Evolutionary conservation across 2,329 filamentous ascomycete species (phyloP), one percentile per base, ranked within the genome.

Genomic region (Coniella lustricola): DNA sequence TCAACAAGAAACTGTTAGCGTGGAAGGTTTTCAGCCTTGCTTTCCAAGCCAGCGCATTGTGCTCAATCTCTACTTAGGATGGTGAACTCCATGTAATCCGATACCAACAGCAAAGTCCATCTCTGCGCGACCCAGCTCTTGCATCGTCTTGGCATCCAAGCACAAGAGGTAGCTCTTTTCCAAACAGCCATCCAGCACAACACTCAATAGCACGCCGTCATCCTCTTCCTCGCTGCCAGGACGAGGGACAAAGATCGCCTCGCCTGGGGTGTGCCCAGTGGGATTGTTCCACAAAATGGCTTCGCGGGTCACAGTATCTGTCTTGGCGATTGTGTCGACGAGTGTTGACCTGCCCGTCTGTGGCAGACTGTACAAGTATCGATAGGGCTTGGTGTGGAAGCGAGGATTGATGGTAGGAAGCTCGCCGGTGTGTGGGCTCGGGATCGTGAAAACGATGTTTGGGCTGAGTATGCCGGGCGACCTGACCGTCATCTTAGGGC

Each of bases 141-240:
- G 65, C 74, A 88, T 74, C 4, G 74, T 77, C 60, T 59, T 73
- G 4, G 83, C 83, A 59, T 84, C 73, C 29, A 88, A 61, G 49
- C 80, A 82, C 35, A 88, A 56, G 43, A 89, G 64, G 61, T 87
- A 87, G 54, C 82, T 86, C 52, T 54, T 76, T 53, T 71, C 70
- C 5, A 64, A 66, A n/a, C 63, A 59, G 0, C 82, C 81, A 59
- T 88, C 79, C 2, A 87, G 68, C 3, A 87, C 76, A 1, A 87
- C 74, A n/a, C 52, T 54, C 39, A 54, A 48, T 62, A 77, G 67
- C 2, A 57, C 56, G 1, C 63, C 67, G 12, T 67, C 63, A 10
- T 60, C 60, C 7, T 63, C 60, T 7, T 57, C 54, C 3, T 54
- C 56, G 0, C 68, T 62, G 5, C 58, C 65, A 0, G 76, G 76